phyloP scores from a whole-genome alignment of 441 rosid species.

The Rhodomyrtus psidioides region DNA sequence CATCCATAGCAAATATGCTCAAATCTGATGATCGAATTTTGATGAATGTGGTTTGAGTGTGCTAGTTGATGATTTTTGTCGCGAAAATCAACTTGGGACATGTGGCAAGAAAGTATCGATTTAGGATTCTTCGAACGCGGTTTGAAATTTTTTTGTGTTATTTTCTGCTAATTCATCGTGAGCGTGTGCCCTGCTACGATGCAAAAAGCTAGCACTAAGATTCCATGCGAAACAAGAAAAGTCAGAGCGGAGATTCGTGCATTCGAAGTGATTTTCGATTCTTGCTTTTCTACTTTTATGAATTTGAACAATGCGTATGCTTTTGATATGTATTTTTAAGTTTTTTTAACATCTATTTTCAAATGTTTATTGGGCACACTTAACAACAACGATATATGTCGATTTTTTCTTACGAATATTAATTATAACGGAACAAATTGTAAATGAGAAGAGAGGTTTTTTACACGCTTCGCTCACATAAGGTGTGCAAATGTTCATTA shows the following conservation, averaged over 20 bases:
- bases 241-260: fast-evolving
- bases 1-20: fast-evolving
- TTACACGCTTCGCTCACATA: too few relatives aligned
- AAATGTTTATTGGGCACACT: background rate
- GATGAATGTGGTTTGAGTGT: fast-evolving
- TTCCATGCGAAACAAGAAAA: background rate
- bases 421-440: too few relatives aligned
- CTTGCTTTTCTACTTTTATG: background rate
- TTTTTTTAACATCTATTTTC: background rate
- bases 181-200: fast-evolving
- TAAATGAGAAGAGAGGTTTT: too few relatives aligned
- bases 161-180: background rate
- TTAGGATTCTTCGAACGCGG: too few relatives aligned
- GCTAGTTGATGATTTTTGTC: background rate
- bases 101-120: too few relatives aligned
- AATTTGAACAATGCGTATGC: background rate
- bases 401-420: too few relatives aligned
- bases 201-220: background rate
- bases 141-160: background rate
- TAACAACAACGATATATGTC: too few relatives aligned
- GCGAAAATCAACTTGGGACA: fast-evolving
- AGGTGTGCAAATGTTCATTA: background rate
- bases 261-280: background rate
- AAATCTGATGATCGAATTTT: background rate
- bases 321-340: background rate